These are phyloP conservation scores for Ramaria sp. DNA, from an alignment of 768 basidiomycete species.

Conservation along the genomic window DNA sequence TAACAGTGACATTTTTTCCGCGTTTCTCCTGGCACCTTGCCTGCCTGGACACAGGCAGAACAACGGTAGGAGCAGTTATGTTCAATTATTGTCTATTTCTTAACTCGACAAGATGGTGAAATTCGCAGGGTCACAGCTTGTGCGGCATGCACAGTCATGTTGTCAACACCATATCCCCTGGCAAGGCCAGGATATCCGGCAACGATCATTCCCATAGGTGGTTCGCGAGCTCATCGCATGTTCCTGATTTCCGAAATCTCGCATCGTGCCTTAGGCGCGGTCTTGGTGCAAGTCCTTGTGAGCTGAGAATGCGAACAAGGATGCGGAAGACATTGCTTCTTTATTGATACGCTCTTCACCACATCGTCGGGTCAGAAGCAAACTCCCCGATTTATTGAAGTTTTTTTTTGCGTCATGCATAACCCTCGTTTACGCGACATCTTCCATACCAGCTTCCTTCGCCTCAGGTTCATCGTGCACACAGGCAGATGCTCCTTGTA, in stretches of 20 bases:
- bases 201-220: background rate
- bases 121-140: too few relatives aligned
- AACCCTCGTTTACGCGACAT: slow-evolving; percentile 1
- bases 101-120: too few relatives aligned
- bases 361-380: background rate
- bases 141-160: too few relatives aligned
- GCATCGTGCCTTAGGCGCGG: background rate
- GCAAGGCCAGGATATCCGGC: background rate
- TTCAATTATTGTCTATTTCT: too few relatives aligned
- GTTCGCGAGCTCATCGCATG: background rate
- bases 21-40: background rate
- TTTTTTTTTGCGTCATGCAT: background rate
- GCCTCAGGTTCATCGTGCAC: background rate
- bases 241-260: background rate
- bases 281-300: background rate
- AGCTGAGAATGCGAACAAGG: background rate
- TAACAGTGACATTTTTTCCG: background rate
- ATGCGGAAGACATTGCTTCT: background rate
- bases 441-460: slow-evolving; percentile 1
- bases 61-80: background rate
- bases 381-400: background rate
- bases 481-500: background rate
- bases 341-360: background rate
- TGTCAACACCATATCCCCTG: too few relatives aligned
- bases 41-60: background rate